Percentiles rank a stretch among this genome's conserved stretches.
Conservation (phyloP, 148 eudicot genomes). For the Oxyria digyna region DNA sequence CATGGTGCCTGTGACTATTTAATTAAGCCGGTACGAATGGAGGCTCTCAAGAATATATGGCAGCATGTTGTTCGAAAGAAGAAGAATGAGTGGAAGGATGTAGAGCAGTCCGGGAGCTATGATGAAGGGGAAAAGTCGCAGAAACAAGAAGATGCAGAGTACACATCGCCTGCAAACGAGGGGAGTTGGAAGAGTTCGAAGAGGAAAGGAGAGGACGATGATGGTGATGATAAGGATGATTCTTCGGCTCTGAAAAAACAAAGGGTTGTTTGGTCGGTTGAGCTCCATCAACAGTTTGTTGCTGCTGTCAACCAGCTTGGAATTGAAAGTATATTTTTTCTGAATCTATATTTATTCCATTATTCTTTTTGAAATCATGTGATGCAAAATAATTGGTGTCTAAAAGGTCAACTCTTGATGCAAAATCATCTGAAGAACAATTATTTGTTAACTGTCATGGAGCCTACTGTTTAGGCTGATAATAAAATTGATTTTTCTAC, state of each 20-base stretch:
- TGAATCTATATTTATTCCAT: neutral
- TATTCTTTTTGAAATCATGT: neutral
- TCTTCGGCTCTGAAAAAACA: conserved; percentile 16
- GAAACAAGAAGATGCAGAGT: conserved; percentile 24
- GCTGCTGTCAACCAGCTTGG: conserved; percentile 24
- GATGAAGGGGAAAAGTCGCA: conserved; percentile 39
- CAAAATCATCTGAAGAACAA: neutral
- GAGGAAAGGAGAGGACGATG: conserved; percentile 15
- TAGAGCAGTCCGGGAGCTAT: conserved; percentile 40
- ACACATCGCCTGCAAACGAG: conserved; percentile 12
- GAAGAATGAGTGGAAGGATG: conserved; percentile 32
- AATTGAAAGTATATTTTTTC: conserved; percentile 17
- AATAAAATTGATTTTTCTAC: conserved; percentile 12
- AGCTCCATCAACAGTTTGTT: conserved; percentile 26
- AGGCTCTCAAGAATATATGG: conserved; percentile 40
- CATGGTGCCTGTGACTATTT: conserved; percentile 52
- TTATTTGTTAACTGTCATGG: neutral
- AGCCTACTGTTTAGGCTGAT: neutral
- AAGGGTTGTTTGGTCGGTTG: conserved; percentile 27
- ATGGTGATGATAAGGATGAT: conserved; percentile 10
- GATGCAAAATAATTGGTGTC: neutral
- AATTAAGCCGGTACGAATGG: conserved; percentile 37
- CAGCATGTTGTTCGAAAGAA: conserved; percentile 39
- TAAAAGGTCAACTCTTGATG: neutral
- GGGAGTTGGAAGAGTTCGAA: conserved; percentile 11